Conservation (phyloP, 2,329 filamentous ascomycete species). For the Colletotrichum incanum region DNA sequence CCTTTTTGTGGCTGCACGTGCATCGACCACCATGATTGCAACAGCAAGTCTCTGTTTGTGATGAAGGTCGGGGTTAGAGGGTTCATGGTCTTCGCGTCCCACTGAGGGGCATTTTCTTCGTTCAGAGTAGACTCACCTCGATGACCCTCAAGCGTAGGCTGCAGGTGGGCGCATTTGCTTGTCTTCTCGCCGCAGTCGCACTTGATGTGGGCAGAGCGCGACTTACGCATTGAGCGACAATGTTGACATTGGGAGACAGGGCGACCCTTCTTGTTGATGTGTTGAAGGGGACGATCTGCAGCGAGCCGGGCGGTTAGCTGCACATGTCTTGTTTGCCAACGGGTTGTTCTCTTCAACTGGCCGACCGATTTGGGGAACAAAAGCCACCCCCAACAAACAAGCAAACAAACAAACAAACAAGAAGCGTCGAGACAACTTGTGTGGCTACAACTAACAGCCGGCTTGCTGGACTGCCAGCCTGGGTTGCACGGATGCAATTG, state of each 20-base stretch:
- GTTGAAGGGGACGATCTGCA: constrained; percentile 88
- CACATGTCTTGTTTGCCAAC: constrained; percentile 25
- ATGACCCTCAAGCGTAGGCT: constrained; percentile 71
- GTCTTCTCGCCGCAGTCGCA: constrained; percentile 98
- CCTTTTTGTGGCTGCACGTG: constrained; percentile 76
- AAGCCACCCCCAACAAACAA: not conserved
- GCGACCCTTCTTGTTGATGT: constrained; percentile 98
- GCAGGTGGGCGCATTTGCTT: constrained; percentile 76
- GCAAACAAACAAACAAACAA: constrained; percentile 1
- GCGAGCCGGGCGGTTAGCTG: constrained; percentile 46
- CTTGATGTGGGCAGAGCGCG: constrained; percentile 92
- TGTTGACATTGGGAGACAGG: constrained; percentile 98
- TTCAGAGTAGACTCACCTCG: constrained; percentile 64
- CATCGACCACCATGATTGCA: constrained; percentile 80
- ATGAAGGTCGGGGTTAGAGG: constrained; percentile 35
- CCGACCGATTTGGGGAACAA: not conserved
- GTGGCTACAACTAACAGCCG: not conserved
- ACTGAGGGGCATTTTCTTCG: constrained; percentile 44
- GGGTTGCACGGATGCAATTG: constrained; percentile 9
- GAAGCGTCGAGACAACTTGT: not conserved
- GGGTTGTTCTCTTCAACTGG: not conserved
- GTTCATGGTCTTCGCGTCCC: constrained; percentile 46
- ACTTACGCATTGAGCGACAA: constrained; percentile 96
- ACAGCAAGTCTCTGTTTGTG: constrained; percentile 73
- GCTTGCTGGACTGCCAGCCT: not conserved